These are phyloP conservation scores for Orbilia brochopaga DNA, from an alignment of 2,329 filamentous ascomycete genomes.

Conservation along the genomic window DNA sequence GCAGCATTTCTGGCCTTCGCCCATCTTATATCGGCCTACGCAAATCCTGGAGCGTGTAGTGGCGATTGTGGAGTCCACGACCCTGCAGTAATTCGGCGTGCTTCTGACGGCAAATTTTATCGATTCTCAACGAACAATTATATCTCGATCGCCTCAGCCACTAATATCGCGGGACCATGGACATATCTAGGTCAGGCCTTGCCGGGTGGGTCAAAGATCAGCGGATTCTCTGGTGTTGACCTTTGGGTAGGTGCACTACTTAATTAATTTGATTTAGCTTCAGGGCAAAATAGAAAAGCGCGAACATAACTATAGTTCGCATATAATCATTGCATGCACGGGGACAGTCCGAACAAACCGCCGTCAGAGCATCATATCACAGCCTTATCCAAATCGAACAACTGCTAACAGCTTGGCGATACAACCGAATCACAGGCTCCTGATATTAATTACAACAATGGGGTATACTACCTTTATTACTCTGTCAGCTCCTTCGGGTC, in stretches of 20 bases:
- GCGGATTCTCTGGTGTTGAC: conserved; percentile 58
- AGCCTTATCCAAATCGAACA: too few species aligned
- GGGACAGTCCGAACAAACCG: too few species aligned
- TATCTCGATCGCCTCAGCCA: conserved; percentile 59
- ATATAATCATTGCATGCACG: too few species aligned
- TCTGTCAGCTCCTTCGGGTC: conserved; percentile 68
- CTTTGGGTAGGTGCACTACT: conserved; percentile 58
- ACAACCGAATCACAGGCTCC: conserved; percentile 63
- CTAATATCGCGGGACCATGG: conserved; percentile 60
- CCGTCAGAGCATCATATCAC: too few species aligned
- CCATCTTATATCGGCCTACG: conserved; percentile 39
- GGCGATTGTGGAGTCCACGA: conserved; percentile 59
- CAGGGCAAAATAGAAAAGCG: too few species aligned
- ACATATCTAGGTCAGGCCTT: conserved; percentile 59
- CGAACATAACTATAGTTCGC: too few species aligned
- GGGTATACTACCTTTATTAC: conserved; percentile 71
- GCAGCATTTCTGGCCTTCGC: conserved; percentile 16
- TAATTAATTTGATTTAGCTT: too few species aligned
- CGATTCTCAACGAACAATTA: conserved; percentile 60
- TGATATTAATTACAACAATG: conserved; percentile 66
- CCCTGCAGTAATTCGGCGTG: conserved; percentile 58
- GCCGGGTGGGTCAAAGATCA: conserved; percentile 58
- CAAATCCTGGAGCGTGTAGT: conserved; percentile 58
- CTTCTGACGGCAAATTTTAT: conserved; percentile 60
- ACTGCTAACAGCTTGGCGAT: background rate